Evolutionary conservation across 2,329 filamentous ascomycete species (phyloP), one percentile per base, ranked within the genome.

Genomic region (Xylariaceae sp.): DNA sequence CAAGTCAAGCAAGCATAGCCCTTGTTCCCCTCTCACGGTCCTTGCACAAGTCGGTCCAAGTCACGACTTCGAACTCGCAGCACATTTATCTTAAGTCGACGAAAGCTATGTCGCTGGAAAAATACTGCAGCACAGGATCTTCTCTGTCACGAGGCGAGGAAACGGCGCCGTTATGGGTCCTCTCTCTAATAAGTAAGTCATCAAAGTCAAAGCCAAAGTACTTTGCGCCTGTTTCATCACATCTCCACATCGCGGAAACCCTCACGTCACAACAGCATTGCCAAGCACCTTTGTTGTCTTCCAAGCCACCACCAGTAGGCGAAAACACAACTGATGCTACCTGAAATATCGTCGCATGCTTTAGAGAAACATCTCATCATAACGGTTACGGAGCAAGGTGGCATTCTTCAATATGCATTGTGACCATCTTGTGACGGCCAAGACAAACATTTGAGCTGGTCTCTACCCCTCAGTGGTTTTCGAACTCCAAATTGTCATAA

Each of bases 231-330:
- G 17, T 26, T 33, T n/a, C 12, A 53, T 39, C 11, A n/a, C 34
- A 56, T 52, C 56, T 58, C 63, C 65, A 67, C 65, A 58, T 54
- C 62, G 62, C 64, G 63, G 58, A 64, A 58, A 62, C 58, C 21
- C 43, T 52, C 58, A 48, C 49, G 53, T 60, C 60, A 60, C 33
- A 28, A 46, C 54, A 53, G 43, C 43, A 62, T 60, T 57, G 51
- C 40, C 58, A 45, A 53, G 48, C 61, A 48, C 50, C 59, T 61
- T 56, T 26, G 26, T 49, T 31, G 24, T 44, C 19, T 12, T 14
- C 16, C 17, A 36, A 24, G 37, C 24, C 23, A 14, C 24, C 23
- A 49, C 12, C 14, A 5, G 17, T 17, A 7, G 12, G 31, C n/a
- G n/a, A 21, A 26, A 24, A 43, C n/a, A 16, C 36, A 33, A 37